Evolutionary conservation across 768 basidiomycete genomes (phyloP), one percentile per base, ranked within the genome.

Genomic region (Tylopilus sp.): DNA sequence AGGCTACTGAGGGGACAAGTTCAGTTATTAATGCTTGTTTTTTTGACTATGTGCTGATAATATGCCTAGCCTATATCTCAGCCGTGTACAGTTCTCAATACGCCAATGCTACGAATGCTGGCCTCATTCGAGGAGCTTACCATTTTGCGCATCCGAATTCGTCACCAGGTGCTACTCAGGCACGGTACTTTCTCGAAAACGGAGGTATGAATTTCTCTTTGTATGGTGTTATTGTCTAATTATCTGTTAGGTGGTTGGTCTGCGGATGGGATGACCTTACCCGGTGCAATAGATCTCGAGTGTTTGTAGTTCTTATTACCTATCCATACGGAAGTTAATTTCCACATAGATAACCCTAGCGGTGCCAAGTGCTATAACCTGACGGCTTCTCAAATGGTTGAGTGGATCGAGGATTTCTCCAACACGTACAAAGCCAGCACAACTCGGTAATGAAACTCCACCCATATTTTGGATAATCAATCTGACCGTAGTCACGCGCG

Each of bases 211-310:
- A 6, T n/a, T 4, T 10, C 4, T 13, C n/a, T 41, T 10, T 11
- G 12, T 7, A 33, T 40, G 24, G 3, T 36, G 28, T 51, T 30
- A 34, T 25, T 44, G 4, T 17, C 34, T 51, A 17, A 44, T 37
- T 16, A n/a, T 41, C 16, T 49, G 5, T 12, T 43, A 76, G 76
- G 79, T 55, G 38, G 77, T 14, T 84, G 80, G 81, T 74, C 73
- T 30, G 63, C 64, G 7, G 81, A 84, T 55, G 81, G 79, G 3
- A 21, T 21, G 19, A 86, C 85, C 29, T 81, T 85, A 14, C 84
- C 85, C n/a, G 84, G 84, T 13, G 80, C 80, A 6, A 66, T 86
- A 14, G 84, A 85, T 56, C 79, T 87, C 50, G 82, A 86, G 59
- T 76, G 83, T 85, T 34, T 51, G 76, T 60, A 7, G 13, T 24